Conservation (phyloP, 805 yeast genomes). For the Candida ulmi region DNA sequence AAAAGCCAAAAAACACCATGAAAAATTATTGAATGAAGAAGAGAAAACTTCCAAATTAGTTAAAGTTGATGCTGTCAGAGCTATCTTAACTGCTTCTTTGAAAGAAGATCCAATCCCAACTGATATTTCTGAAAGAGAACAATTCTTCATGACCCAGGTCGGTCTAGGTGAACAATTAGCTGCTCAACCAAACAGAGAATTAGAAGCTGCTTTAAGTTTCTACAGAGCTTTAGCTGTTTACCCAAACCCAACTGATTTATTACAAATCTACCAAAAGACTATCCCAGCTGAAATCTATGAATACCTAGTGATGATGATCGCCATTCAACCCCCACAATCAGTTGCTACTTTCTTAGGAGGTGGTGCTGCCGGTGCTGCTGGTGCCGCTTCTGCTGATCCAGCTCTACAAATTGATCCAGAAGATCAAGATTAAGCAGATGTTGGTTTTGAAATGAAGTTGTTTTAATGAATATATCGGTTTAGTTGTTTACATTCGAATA, state of each 20-base stretch:
- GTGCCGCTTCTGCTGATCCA: background rate
- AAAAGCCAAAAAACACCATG: conserved; percentile 56
- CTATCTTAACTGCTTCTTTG: conserved; percentile 58
- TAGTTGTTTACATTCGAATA: too few relatives aligned
- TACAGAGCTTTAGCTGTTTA: conserved; percentile 91
- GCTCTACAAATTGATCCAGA: conserved; percentile 13
- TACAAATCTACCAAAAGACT: conserved; percentile 84
- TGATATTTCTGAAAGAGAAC: conserved; percentile 64
- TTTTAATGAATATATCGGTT: background rate
- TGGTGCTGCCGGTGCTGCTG: conserved; percentile 2
- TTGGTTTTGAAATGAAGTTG: too few relatives aligned
- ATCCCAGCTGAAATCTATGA: conserved; percentile 81
- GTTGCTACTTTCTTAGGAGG: conserved; percentile 54
- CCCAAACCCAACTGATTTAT: conserved; percentile 90
- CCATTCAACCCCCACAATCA: conserved; percentile 81
- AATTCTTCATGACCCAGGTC: conserved; percentile 76
- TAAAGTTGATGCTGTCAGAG: conserved; percentile 54
- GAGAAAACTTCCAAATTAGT: conserved; percentile 55
- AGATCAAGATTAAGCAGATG: conserved; percentile 18
- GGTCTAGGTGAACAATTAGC: conserved; percentile 81
- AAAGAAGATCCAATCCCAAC: conserved; percentile 71
- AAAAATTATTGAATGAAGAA: conserved; percentile 46
- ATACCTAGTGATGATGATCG: conserved; percentile 80
- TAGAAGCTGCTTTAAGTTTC: conserved; percentile 84
- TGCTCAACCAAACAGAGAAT: conserved; percentile 56